Evolutionary conservation across 768 basidiomycete species (phyloP).

Genomic region (Mycena olivaceomarginata): DNA sequence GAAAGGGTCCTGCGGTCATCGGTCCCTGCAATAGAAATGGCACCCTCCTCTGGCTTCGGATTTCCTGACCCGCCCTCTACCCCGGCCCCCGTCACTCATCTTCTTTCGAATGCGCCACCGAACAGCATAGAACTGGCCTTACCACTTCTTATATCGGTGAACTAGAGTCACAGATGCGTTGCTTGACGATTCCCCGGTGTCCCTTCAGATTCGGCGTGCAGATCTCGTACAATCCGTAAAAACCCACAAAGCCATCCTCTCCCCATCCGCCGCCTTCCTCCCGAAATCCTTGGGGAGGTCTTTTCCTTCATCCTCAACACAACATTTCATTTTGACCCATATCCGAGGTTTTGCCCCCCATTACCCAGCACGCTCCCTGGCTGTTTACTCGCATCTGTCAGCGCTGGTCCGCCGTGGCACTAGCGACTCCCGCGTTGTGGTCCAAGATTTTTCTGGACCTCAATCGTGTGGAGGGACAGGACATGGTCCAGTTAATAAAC

Average conservation of each 20-base stretch:
- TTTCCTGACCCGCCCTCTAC: not conserved
- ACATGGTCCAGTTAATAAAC: conserved; percentile 3
- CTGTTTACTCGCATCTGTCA: conserved; percentile 21
- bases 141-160: conserved; percentile 1
- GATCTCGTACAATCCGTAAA: not conserved
- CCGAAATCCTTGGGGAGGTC: not conserved
- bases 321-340: not conserved
- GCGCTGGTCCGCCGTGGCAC: conserved; percentile 20
- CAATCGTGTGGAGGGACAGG: not conserved
- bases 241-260: not conserved
- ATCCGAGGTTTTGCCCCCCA: not conserved
- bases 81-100: not conserved
- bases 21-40: too few species aligned
- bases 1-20: too few species aligned
- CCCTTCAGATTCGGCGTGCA: not conserved
- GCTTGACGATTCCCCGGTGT: not conserved
- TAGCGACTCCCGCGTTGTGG: conserved; percentile 24
- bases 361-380: conserved; percentile 23
- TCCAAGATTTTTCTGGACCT: conserved; percentile 17
- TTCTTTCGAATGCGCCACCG: not conserved
- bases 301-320: not conserved
- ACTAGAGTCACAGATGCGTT: not conserved
- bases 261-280: conserved; percentile 13
- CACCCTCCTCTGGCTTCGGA: too few species aligned
- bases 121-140: not conserved